Evolutionary conservation across 179 eudicot genomes (phyloP), one percentile per base, ranked within the genome.

Genomic region (Heliamphora ciliata): DNA sequence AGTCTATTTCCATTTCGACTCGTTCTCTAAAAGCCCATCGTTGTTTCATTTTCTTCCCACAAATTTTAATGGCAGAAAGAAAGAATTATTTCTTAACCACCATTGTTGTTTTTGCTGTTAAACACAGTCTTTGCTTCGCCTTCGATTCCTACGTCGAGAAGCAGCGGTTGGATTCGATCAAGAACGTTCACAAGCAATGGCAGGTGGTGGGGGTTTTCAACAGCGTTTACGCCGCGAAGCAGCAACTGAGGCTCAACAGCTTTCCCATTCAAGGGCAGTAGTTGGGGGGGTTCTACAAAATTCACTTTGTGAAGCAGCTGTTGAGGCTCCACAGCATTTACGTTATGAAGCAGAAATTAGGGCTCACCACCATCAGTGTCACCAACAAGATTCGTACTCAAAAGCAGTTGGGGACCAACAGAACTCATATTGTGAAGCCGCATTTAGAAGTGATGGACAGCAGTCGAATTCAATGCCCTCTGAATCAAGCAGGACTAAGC

Each of bases 61-160:
- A 54, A 54, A 54, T 54, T 6, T 54, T 5, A 8, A 8, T 10
- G 3, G 21, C 7, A 51, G 11, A 10, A 17, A 48, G 46, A 13
- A 64, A 4, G 15, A 15, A 9, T 65, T 65, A 54, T 54, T 11
- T 9, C n/a, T 21, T 64, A 71, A 48, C 31, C 60, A 50, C n/a
- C 61, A 51, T 1, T 51, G 17, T 31, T 78, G 11, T 18, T 66
- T 8, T 79, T 79, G 18, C 14, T 50, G 0, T 76, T 18, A 67
- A 55, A 72, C 1, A 24, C 84, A 94, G 98, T 85, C 97, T 14
- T 13, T 91, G 89, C 92, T 94, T 77, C 86, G 88, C 74, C 59
- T 91, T 66, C 84, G 85, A 71, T 80, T 87, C 55, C 67, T 94
- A 64, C 89, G 91, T 8, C 87, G 84, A 59, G 91, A 88, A 8